phyloP scores from a whole-genome alignment of 768 basidiomycete species.

The Sutorius australiensis region DNA sequence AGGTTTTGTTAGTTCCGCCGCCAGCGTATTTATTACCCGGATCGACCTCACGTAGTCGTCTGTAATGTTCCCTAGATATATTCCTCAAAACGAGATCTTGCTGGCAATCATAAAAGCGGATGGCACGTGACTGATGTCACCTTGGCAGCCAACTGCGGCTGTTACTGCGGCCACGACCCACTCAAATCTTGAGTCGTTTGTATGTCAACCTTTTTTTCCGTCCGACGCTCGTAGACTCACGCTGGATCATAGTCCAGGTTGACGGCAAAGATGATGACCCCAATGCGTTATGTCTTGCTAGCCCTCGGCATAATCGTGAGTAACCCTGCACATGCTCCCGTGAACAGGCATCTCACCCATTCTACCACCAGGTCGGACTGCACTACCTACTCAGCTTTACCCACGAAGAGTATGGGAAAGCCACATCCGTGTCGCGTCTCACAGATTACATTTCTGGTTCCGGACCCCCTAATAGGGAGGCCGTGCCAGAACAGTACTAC shows the following conservation, averaged over 20 bases:
- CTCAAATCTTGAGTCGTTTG: background rate
- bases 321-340: background rate
- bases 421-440: slow-evolving; percentile 37
- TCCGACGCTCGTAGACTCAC: too few relatives aligned
- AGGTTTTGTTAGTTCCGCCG: background rate
- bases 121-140: background rate
- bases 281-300: slow-evolving; percentile 55
- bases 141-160: background rate
- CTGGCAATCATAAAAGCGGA: background rate
- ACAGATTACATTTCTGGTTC: slow-evolving; percentile 22
- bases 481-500: slow-evolving; percentile 61
- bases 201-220: background rate
- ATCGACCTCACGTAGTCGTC: too few relatives aligned
- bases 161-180: background rate
- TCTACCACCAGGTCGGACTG: slow-evolving; percentile 31
- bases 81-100: background rate
- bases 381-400: slow-evolving; percentile 42
- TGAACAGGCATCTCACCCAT: slow-evolving; percentile 7
- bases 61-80: background rate
- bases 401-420: slow-evolving; percentile 40
- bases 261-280: slow-evolving; percentile 48
- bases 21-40: slow-evolving; percentile 1
- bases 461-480: slow-evolving; percentile 50
- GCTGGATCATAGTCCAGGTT: background rate
- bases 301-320: slow-evolving; percentile 46